Evolutionary conservation across 495 filamentous ascomycete species (phyloP).

Genomic region (Cudoniella acicularis): DNA sequence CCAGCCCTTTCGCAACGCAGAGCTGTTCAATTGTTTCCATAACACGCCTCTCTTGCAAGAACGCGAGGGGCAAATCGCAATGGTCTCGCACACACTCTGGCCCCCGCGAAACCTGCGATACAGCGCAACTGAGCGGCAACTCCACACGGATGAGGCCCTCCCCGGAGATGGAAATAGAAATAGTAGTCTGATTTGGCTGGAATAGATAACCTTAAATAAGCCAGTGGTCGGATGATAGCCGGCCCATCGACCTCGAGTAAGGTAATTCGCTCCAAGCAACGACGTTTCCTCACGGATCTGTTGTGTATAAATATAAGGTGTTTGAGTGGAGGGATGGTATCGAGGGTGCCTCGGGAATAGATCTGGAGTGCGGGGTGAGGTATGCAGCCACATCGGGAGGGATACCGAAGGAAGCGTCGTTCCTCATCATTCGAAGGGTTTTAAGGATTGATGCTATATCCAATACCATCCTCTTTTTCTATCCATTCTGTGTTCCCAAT

Average conservation of each 20-base stretch:
- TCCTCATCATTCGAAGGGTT: no score
- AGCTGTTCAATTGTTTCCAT: background rate
- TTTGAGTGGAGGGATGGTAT: background rate
- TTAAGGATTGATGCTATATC: no score
- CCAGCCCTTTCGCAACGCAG: background rate
- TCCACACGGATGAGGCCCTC: background rate
- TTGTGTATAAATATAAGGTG: background rate
- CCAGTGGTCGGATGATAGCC: background rate
- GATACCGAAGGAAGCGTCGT: no score
- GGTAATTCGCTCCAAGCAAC: background rate
- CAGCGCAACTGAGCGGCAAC: background rate
- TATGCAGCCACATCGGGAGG: background rate
- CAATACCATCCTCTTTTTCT: no score
- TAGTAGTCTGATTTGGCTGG: no score
- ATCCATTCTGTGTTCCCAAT: no score
- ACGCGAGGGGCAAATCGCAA: background rate
- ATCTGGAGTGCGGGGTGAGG: background rate
- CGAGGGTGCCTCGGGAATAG: background rate
- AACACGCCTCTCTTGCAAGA: background rate
- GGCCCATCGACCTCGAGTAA: background rate
- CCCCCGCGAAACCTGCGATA: background rate
- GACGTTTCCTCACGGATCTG: background rate
- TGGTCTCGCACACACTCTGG: background rate
- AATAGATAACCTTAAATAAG: background rate
- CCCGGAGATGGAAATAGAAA: background rate